Base-by-base conservation (phyloP, 139 green algal genomes). In the Chlamydomonas incerta region DNA sequence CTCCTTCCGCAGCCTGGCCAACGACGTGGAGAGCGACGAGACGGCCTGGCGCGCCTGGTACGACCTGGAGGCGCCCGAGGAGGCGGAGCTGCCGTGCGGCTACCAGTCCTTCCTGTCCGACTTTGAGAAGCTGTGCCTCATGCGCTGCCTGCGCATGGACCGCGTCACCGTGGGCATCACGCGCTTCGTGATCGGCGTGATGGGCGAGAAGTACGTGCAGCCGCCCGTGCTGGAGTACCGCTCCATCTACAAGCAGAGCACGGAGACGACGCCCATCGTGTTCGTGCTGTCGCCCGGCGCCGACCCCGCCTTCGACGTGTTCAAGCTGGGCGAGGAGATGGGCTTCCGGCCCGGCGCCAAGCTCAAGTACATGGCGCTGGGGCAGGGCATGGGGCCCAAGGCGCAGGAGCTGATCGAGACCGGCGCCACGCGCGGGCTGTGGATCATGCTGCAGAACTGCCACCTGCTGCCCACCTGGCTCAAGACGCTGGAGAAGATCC, bases 331-430 rank as follows among this genome's bases (percentile, higher is more conserved):
- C 47, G 95, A 98, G 91, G 91, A 96, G 74, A 93, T 97, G 90
- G 96, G 96, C 60, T 98, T 96, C 91, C 95, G 71, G 47, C 91
- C 92, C 34, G 94, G 94, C 9, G 90, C 90, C 83, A 97, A 97
- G 92, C 91, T 98, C 80, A 97, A 98, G 92, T 96, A 97, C 92
- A 97, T 98, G 94, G 95, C 96, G 0, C 95, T 98, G 75, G 96
- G 96, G 13, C 96, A 98, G 88, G 96, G 96, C 87, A 98, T 97
- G 95, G 94, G 95, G 3, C 94, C 94, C 73, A 96, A 96, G 89
- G 95, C 95, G 23, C 81, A 88, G 37, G 95, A 98, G 89, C 91
- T 96, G 46, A 95, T 98, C 35, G 93, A 96, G 90, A 91, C 90
- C 55, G 95, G 91, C 57, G 89, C 92, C 28, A 88, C 90, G 26